Conservation (phyloP, 1,284 basidiomycete genomes). For the Wolfiporia cocos region DNA sequence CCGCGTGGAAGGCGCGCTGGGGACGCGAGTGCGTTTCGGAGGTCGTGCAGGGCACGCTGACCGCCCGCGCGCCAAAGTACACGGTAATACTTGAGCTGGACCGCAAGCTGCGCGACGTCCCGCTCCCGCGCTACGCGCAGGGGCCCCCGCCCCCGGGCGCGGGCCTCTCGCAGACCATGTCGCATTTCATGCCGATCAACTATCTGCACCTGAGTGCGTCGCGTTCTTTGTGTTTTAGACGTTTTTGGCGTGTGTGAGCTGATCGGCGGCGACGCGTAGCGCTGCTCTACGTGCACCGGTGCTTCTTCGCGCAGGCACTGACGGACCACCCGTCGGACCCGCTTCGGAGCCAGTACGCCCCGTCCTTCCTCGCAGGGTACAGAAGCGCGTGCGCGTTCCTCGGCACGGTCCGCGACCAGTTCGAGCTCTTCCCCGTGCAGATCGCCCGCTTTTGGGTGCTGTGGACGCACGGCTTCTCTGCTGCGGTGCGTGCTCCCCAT, state of each 20-base stretch:
- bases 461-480: conserved; percentile 60
- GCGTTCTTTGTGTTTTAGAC: neutral
- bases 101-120: conserved; percentile 24
- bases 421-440: conserved; percentile 35
- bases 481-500: conserved; percentile 38
- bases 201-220: conserved; percentile 59
- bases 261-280: conserved; percentile 7
- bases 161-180: conserved; percentile 45
- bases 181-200: conserved; percentile 42
- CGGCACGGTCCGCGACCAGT: conserved; percentile 37
- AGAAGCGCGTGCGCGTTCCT: conserved; percentile 61
- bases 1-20: conserved; percentile 68
- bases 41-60: conserved; percentile 59
- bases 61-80: conserved; percentile 53
- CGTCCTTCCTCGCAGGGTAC: conserved; percentile 64
- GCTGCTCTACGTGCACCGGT: conserved; percentile 64
- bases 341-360: conserved; percentile 52
- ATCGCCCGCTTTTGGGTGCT: conserved; percentile 42
- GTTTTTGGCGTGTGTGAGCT: conserved; percentile 3
- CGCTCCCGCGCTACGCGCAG: conserved; percentile 25
- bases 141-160: conserved; percentile 34
- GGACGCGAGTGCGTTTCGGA: conserved; percentile 60
- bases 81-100: conserved; percentile 26
- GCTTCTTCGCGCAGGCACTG: conserved; percentile 60
- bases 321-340: conserved; percentile 50